Percentiles rank a stretch among this genome's conserved stretches.
These are phyloP conservation scores for Hypholoma fasciculare DNA, from an alignment of 768 basidiomycete genomes.

Conservation along the genomic window DNA sequence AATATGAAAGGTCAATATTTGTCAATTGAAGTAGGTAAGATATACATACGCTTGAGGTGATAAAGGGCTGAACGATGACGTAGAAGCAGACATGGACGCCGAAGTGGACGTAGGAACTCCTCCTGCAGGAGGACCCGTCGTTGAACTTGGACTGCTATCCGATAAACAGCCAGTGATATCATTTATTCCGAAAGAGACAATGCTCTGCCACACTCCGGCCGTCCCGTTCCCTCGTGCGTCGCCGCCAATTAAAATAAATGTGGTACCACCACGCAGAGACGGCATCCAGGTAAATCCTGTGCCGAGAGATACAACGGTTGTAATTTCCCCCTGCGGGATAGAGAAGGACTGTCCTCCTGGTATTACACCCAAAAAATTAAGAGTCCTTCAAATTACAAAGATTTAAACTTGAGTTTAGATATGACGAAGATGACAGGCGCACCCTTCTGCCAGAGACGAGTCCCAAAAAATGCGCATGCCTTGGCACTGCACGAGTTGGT, in stretches of 20 bases:
- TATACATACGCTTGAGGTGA: too few relatives aligned
- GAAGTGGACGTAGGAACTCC: too few relatives aligned
- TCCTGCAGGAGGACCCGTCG: conserved; percentile 74
- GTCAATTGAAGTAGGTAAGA: too few relatives aligned
- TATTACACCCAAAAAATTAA: conserved; percentile 68
- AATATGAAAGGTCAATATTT: too few relatives aligned
- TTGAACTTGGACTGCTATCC: conserved; percentile 68
- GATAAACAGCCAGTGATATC: conserved; percentile 57
- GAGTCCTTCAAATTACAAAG: conserved; percentile 36
- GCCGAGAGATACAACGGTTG: conserved; percentile 43
- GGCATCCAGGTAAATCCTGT: conserved; percentile 73
- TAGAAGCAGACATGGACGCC: too few relatives aligned
- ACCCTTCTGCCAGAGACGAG: conserved; percentile 52
- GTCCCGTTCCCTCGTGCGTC: conserved; percentile 67
- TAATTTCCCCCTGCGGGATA: conserved; percentile 52
- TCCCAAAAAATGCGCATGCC: conserved; percentile 72
- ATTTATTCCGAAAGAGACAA: conserved; percentile 49
- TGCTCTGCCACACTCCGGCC: conserved; percentile 61
- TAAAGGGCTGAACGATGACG: too few relatives aligned
- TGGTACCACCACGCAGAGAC: conserved; percentile 61
- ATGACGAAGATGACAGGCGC: conserved; percentile 12
- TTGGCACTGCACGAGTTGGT: conserved; percentile 66
- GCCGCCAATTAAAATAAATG: conserved; percentile 64
- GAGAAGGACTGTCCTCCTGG: conserved; percentile 78
- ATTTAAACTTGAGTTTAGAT: background rate